Percentiles rank a stretch among this genome's conserved stretches.
phyloP scores from a whole-genome alignment of 306 rosid genomes.

The Luffa aegyptiaca region DNA sequence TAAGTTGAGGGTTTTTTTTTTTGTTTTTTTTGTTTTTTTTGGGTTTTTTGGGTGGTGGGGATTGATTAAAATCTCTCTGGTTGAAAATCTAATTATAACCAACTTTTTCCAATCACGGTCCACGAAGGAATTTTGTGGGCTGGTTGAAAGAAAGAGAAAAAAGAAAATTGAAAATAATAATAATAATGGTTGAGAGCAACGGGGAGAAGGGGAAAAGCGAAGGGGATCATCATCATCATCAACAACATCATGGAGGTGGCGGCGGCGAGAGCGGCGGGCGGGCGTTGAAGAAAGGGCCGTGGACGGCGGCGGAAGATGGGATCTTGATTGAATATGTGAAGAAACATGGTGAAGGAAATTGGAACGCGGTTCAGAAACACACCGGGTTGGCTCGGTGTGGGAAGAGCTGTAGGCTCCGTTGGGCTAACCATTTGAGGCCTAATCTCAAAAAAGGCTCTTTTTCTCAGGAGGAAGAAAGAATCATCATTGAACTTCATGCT shows the following conservation, averaged over 20 bases:
- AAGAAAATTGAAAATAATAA: not conserved
- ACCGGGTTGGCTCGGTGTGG: slow-evolving; percentile 58
- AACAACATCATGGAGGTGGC: not conserved
- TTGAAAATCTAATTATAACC: not conserved
- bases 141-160: not conserved
- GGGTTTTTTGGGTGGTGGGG: not conserved
- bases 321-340: slow-evolving; percentile 55
- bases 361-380: slow-evolving; percentile 67
- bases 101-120: not conserved
- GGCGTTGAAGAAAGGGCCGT: slow-evolving; percentile 61
- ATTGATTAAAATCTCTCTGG: not conserved
- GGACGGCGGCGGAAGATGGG: slow-evolving; percentile 61
- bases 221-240: not conserved
- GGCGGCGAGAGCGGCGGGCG: slow-evolving; percentile 5
- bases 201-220: not conserved
- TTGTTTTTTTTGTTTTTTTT: too few species aligned
- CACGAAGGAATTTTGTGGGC: slow-evolving; percentile 7
- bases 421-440: slow-evolving; percentile 87
- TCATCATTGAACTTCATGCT: slow-evolving; percentile 65
- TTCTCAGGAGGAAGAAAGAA: slow-evolving; percentile 41
- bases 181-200: not conserved
- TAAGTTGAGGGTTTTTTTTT: not conserved
- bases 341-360: slow-evolving; percentile 70
- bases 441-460: slow-evolving; percentile 68
- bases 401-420: slow-evolving; percentile 79